These are phyloP conservation scores for Aspergillus felis DNA, from an alignment of 2,329 filamentous ascomycete species.

Conservation along the genomic window DNA sequence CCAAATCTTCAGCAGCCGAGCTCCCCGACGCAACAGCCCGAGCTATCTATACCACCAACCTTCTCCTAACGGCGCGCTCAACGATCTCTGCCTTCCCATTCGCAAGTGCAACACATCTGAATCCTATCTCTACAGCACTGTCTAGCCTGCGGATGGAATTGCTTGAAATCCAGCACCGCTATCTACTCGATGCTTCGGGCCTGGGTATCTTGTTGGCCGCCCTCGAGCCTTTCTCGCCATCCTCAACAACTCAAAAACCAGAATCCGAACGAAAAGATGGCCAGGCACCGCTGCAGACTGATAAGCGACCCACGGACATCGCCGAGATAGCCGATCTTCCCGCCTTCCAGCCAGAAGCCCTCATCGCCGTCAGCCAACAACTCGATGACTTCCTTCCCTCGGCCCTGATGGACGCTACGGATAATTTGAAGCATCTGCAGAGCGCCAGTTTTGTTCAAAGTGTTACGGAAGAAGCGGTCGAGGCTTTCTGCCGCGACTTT, in stretches of 20 bases:
- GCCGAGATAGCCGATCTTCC: constrained; percentile 53
- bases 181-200: constrained; percentile 72
- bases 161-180: constrained; percentile 64
- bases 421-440: constrained; percentile 70
- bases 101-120: constrained; percentile 56
- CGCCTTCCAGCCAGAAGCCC: constrained; percentile 55
- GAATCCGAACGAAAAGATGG: constrained; percentile 12
- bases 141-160: constrained; percentile 49
- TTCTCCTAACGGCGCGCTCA: constrained; percentile 39
- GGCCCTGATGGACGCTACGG: constrained; percentile 85
- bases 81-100: constrained; percentile 52
- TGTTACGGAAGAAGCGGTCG: constrained; percentile 77
- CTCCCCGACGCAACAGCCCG: constrained; percentile 36
- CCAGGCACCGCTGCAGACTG: constrained; percentile 17
- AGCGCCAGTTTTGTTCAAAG: constrained; percentile 68
- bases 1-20: constrained; percentile 49
- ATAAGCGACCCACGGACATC: constrained; percentile 45
- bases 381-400: constrained; percentile 90
- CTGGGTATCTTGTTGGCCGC: constrained; percentile 61
- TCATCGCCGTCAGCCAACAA: constrained; percentile 67
- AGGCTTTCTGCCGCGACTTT: constrained; percentile 82
- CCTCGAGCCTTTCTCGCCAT: constrained; percentile 43
- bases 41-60: constrained; percentile 50
- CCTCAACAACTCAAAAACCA: constrained; percentile 9
- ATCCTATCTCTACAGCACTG: constrained; percentile 52